These are phyloP conservation scores for Chlorella variabilis DNA, from an alignment of 163 green algal genomes.

Conservation along the genomic window DNA sequence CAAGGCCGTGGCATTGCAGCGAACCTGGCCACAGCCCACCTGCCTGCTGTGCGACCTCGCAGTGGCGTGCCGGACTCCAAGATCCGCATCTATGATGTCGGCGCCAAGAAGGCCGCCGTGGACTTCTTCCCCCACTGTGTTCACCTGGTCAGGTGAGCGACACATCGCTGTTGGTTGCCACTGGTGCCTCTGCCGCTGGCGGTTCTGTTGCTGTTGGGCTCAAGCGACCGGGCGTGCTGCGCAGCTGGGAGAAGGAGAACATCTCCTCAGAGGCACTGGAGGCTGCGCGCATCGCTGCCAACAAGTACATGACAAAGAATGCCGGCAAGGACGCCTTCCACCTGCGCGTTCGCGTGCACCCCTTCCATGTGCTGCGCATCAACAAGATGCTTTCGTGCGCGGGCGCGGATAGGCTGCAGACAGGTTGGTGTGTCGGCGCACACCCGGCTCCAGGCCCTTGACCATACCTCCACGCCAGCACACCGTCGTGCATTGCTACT, in stretches of 20 bases:
- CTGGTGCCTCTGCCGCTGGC: no score
- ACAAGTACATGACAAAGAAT: slow-evolving; percentile 99
- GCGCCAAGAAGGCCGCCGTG: slow-evolving; percentile 92
- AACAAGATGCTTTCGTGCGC: slow-evolving; percentile 99
- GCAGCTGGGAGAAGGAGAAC: slow-evolving; percentile 99
- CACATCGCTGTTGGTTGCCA: neutral
- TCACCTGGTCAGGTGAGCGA: slow-evolving; percentile 87
- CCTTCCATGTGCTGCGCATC: slow-evolving; percentile 99
- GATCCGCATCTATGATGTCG: slow-evolving; percentile 99
- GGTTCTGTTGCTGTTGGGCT: no score
- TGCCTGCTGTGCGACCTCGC: no score
- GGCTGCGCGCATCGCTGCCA: slow-evolving; percentile 96
- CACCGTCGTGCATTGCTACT: no score
- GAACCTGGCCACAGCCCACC: no score
- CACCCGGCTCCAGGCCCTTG: neutral
- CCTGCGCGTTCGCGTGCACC: slow-evolving; percentile 97
- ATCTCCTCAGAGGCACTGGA: slow-evolving; percentile 96
- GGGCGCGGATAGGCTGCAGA: slow-evolving; percentile 97
- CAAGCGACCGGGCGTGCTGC: no score
- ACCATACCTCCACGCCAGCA: no score
- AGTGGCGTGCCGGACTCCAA: slow-evolving; percentile 97
- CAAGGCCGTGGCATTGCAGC: no score
- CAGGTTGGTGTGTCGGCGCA: slow-evolving; percentile 33
- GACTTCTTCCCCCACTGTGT: slow-evolving; percentile 96
- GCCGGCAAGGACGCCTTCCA: slow-evolving; percentile 99